A percentile compares a stretch with the other conserved stretches of the same genome.
Evolutionary conservation across 192 early-diverging fungal species (phyloP).

Genomic region (Irineochytrium annulatum): DNA sequence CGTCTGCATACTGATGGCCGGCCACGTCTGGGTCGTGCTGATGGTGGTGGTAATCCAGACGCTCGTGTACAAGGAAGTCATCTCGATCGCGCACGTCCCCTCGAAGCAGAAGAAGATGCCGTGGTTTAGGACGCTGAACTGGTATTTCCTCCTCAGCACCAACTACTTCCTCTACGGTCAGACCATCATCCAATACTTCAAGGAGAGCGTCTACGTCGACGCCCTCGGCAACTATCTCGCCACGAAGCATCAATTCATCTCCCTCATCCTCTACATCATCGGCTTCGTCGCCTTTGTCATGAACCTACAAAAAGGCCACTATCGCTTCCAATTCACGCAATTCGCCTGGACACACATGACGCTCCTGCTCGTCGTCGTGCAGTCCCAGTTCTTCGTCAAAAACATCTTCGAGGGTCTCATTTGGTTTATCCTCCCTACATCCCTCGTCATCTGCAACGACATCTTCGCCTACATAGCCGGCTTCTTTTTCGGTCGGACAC

Average conservation of each 20-base stretch:
- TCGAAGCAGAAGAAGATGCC: slow-evolving; percentile 80
- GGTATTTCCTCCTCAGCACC: slow-evolving; percentile 86
- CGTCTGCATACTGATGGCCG: slow-evolving; percentile 54
- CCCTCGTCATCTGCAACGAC: slow-evolving; percentile 91
- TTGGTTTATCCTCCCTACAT: slow-evolving; percentile 90
- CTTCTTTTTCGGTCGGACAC: slow-evolving; percentile 90
- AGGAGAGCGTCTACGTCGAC: slow-evolving; percentile 77
- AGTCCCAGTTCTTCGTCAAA: slow-evolving; percentile 94
- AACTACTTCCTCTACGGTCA: slow-evolving; percentile 94
- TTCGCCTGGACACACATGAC: slow-evolving; percentile 99
- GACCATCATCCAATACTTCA: slow-evolving; percentile 85
- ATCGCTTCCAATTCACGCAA: slow-evolving; percentile 92
- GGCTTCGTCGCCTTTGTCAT: slow-evolving; percentile 93
- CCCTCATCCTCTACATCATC: slow-evolving; percentile 80
- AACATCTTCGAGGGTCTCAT: slow-evolving; percentile 97
- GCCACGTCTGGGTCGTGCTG: slow-evolving; percentile 81
- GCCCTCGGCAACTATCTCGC: slow-evolving; percentile 79
- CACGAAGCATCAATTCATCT: slow-evolving; percentile 91
- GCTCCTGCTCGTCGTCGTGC: slow-evolving; percentile 83
- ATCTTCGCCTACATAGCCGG: slow-evolving; percentile 94
- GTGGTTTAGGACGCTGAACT: slow-evolving; percentile 86
- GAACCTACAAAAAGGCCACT: slow-evolving; percentile 88
- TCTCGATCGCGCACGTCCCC: slow-evolving; percentile 77
- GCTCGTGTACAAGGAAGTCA: slow-evolving; percentile 90
- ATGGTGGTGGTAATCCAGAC: slow-evolving; percentile 81